Base-by-base conservation (phyloP, 176 grass and related monocot genomes). In the Elymus sibiricus region DNA sequence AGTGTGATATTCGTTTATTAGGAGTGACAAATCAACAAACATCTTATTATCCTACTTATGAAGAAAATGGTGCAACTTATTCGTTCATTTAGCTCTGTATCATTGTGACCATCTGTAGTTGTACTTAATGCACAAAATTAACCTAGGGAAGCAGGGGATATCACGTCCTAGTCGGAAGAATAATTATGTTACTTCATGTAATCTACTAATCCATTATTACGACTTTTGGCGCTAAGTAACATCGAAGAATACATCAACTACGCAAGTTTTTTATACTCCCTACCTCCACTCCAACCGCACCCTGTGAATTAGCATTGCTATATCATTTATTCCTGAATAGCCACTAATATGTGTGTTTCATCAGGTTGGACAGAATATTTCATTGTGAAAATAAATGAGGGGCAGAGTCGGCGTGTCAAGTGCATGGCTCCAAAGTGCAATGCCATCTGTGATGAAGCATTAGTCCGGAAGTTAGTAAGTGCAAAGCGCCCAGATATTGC, bases 351-450 rank as follows among this genome's bases (percentile, higher is more conserved):
- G 31, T 78, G n/a, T 29, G 29, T 82, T 51, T 56, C 25, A 38
- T 67, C 78, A 97, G 94, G 94, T 55, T 97, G 94, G 94, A 94
- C 92, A 51, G 89, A 70, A 80, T 83, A 97, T 90, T 97, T 97
- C 76, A 97, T 93, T 77, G 83, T 97, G 66, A 89, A 94, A 88
- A 97, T 93, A 90, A 97, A 97, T 64, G 91, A 95, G 71, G 94
- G 94, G 34, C 86, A 93, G 85, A 95, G 94, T 69, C 86, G 94
- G 49, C 86, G 88, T 64, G 88, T 95, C 59, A 93, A 87, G 46
- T 95, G 94, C 84, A 95, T 95, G 91, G 89, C 91, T 77, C 91
- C 89, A 49, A 95, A 87, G 81, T 95, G 94, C 46, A 93, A 87
- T 87, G 68, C 89, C 71, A 87, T 95, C 38, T 95, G 94, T 60